phyloP scores from a whole-genome alignment of 164 flowering plant species.

The Sextonia rubra region DNA sequence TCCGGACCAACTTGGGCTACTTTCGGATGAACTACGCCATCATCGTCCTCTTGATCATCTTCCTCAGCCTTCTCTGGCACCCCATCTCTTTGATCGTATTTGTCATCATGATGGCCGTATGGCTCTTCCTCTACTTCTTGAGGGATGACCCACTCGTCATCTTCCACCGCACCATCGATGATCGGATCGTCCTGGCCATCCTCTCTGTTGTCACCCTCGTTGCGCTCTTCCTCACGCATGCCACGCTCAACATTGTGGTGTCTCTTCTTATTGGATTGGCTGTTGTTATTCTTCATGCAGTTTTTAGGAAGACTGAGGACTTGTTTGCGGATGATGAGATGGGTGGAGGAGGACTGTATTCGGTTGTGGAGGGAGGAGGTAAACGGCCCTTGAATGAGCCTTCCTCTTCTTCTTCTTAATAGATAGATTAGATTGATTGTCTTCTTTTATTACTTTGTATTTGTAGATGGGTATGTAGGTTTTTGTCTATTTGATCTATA shows the following conservation, averaged over 20 bases:
- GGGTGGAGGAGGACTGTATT: slow-evolving; percentile 8
- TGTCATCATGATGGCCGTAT: slow-evolving; percentile 34
- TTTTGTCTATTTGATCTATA: background rate
- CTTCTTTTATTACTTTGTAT: background rate
- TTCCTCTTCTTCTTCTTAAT: slow-evolving; percentile 3
- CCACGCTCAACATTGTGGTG: slow-evolving; percentile 28
- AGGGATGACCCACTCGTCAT: slow-evolving; percentile 42
- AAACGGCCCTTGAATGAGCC: background rate
- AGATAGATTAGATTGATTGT: background rate
- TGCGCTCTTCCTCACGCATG: slow-evolving; percentile 36
- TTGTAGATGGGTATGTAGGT: background rate
- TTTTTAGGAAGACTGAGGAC: slow-evolving; percentile 43
- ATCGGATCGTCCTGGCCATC: slow-evolving; percentile 28
- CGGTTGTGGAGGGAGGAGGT: background rate
- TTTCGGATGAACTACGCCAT: slow-evolving; percentile 52
- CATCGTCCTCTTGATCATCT: slow-evolving; percentile 32
- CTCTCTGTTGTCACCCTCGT: slow-evolving; percentile 34
- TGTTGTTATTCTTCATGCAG: slow-evolving; percentile 35
- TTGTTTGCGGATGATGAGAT: slow-evolving; percentile 26
- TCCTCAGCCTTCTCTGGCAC: slow-evolving; percentile 52
- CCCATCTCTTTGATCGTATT: slow-evolving; percentile 51
- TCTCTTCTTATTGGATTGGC: slow-evolving; percentile 29
- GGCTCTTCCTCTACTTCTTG: slow-evolving; percentile 57
- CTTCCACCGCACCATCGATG: slow-evolving; percentile 25
- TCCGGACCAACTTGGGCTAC: slow-evolving; percentile 30